Base-by-base conservation (phyloP, 305 asterid genomes). In the Solanum hybrid region DNA sequence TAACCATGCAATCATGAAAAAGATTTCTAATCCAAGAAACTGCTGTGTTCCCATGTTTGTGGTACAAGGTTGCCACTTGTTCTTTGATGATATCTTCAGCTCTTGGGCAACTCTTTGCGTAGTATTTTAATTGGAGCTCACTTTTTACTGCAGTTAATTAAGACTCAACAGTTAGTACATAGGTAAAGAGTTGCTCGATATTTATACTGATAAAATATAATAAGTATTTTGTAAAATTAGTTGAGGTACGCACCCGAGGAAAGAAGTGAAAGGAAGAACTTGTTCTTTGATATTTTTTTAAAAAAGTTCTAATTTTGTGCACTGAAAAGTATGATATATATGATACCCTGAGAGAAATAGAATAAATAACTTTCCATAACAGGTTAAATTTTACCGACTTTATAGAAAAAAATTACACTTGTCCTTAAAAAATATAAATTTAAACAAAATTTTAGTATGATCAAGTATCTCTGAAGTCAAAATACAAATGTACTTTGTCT, bases 1-100 rank as follows among this genome's bases (percentile, higher is more conserved):
- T 91, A 85, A 97, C 97, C 57, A 89, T 78, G 90, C 99, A 97
- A 86, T 97, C 99, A 67, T 97, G 99, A 93, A 97, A 97, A 87
- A 97, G 93, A 89, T 92, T 95, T 92, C 99, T 91, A 83, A 97
- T 81, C 98, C 97, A 97, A 1, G 99, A 97, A 92, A 95, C 93
- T 1, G 98, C 98, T 0, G 98, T 97, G 35, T 94, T 94, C 1
- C 93, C 94, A 29, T 95, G 96, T 89, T 92, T 89, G 36, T 93
- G 29, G 78, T 95, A 95, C 4, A 97, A 87, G 3, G 57, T 46
- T 78, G 90, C 89, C 37, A 97, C 98, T 93, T 97, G 93, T 57
- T 93, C 95, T 88, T 94, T 94, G 39, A 96, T 73, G 18, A 97
- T 94, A 34, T 92, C 93, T 81, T 96, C 98, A 6, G 98, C 98